These are phyloP conservation scores for Digitaria exilis DNA, from an alignment of 202 grass and related monocot genomes.

Conservation along the genomic window DNA sequence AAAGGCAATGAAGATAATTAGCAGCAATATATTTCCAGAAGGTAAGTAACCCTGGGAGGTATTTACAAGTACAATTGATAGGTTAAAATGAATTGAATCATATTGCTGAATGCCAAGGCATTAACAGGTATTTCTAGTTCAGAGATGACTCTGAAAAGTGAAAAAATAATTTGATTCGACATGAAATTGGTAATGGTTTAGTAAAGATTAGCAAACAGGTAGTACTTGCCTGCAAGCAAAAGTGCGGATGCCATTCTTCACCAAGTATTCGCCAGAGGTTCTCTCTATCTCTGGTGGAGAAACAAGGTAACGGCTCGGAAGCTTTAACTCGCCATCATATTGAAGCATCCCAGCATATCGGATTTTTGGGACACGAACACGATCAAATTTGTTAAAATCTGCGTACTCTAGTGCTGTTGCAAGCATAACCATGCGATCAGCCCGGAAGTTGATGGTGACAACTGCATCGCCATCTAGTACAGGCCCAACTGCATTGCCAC, in stretches of 20 bases:
- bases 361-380: slow-evolving; percentile 82
- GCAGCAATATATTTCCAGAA: background rate
- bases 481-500: slow-evolving; percentile 73
- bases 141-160: background rate
- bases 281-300: slow-evolving; percentile 88
- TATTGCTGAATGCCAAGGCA: background rate
- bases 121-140: background rate
- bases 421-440: slow-evolving; percentile 95
- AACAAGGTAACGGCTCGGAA: slow-evolving; percentile 79
- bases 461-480: slow-evolving; percentile 94
- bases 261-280: slow-evolving; percentile 97
- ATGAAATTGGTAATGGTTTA: background rate
- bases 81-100: background rate
- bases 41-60: background rate
- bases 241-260: slow-evolving; percentile 82
- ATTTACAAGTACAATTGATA: background rate
- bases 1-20: background rate
- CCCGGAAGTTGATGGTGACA: slow-evolving; percentile 88
- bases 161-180: background rate
- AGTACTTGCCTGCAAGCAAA: slow-evolving; percentile 93
- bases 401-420: slow-evolving; percentile 84
- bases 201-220: background rate
- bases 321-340: slow-evolving; percentile 88
- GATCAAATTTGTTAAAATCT: slow-evolving; percentile 92
- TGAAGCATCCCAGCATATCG: slow-evolving; percentile 90